A percentile compares a stretch with the other conserved stretches of the same genome.
Conservation (phyloP, 2,329 filamentous ascomycete genomes). For the Fusarium begoniae region DNA sequence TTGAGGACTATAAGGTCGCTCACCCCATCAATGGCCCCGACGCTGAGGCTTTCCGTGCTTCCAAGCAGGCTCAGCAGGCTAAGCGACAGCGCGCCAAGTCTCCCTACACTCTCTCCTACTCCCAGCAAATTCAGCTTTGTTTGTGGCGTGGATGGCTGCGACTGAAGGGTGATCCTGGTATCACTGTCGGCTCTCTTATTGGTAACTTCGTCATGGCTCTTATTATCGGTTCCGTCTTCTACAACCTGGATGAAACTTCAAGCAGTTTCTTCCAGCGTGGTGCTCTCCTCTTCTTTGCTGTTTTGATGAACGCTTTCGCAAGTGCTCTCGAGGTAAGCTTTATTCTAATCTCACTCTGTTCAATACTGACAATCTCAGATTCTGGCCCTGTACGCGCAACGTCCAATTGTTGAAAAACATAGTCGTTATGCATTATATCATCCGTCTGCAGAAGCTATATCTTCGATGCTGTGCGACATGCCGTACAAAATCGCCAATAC, state of each 20-base stretch:
- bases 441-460: slow-evolving; percentile 86
- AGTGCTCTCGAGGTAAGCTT: slow-evolving; percentile 74
- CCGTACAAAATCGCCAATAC: slow-evolving; percentile 80
- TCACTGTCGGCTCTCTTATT: slow-evolving; percentile 74
- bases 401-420: slow-evolving; percentile 93
- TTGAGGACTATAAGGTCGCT: slow-evolving; percentile 62
- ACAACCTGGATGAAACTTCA: slow-evolving; percentile 72
- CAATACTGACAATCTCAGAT: slow-evolving; percentile 60
- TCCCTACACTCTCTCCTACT: slow-evolving; percentile 83
- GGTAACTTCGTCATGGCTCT: slow-evolving; percentile 81
- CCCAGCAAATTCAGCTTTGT: slow-evolving; percentile 80
- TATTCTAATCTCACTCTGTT: accelerated
- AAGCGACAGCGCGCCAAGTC: slow-evolving; percentile 71
- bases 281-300: slow-evolving; percentile 86
- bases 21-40: slow-evolving; percentile 66
- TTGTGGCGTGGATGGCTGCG: slow-evolving; percentile 83
- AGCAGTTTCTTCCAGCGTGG: slow-evolving; percentile 81
- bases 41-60: slow-evolving; percentile 65
- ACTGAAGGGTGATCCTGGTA: slow-evolving; percentile 77
- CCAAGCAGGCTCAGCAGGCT: slow-evolving; percentile 64
- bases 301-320: slow-evolving; percentile 85
- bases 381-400: slow-evolving; percentile 85
- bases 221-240: slow-evolving; percentile 84
- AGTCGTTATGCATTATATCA: slow-evolving; percentile 87
- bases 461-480: slow-evolving; percentile 86